Conservation (phyloP, 2,329 filamentous ascomycete species). For the Arthrobotrys megalospora region DNA sequence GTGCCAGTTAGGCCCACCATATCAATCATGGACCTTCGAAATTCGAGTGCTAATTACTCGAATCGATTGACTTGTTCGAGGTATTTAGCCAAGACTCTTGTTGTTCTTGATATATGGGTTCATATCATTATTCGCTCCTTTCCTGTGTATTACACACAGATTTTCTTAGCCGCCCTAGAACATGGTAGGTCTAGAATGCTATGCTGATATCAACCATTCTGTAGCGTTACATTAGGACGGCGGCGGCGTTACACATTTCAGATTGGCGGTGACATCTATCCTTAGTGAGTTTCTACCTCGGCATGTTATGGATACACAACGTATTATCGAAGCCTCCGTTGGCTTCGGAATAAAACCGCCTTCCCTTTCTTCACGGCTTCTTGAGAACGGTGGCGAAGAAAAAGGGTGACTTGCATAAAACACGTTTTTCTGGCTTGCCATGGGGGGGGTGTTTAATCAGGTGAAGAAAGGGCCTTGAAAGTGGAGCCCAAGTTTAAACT, state of each 20-base stretch:
- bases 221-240: constrained; percentile 3
- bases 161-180: not conserved
- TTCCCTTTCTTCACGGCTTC: constrained; percentile 3
- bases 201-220: not conserved
- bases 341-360: too few relatives aligned
- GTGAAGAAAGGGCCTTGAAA: constrained; percentile 5
- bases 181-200: constrained; percentile 7
- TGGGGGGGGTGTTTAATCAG: constrained; percentile 12
- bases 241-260: constrained; percentile 5
- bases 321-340: not conserved
- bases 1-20: not conserved
- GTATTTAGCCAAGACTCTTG: constrained; percentile 9
- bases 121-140: too few relatives aligned
- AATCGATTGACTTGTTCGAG: constrained; percentile 2
- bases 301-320: not conserved
- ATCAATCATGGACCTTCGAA: not conserved
- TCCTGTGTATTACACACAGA: constrained; percentile 2
- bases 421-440: constrained; percentile 48
- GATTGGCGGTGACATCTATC: not conserved
- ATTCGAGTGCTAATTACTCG: not conserved
- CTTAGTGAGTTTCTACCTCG: not conserved
- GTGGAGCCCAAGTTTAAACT: constrained; percentile 3
- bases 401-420: constrained; percentile 60
- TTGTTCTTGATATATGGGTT: not conserved
- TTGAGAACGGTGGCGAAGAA: constrained; percentile 23